Base-by-base conservation (phyloP, 257 asterid species). In the Nicotiana noctiflora region DNA sequence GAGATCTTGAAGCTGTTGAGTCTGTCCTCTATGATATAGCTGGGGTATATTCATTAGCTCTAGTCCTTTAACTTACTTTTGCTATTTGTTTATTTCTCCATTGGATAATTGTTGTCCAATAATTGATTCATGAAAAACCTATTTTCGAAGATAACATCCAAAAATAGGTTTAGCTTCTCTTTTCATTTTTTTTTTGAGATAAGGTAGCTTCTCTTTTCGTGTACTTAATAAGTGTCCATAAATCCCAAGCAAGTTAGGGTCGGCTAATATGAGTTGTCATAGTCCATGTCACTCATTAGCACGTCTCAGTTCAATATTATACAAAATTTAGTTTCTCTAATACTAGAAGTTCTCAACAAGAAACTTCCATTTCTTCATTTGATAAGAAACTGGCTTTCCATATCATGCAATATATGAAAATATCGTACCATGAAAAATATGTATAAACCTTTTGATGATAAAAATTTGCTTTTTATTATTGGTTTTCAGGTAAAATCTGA, bases 1-100 rank as follows among this genome's bases (percentile, higher is more conserved):
- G 82, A 60, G 93, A 93, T 85, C 89, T 93, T 56, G 91, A 87
- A 86, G 84, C n/a, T 5, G 95, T 91, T 2, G 92, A 90, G 25
- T 86, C 93, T 14, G 89, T 91, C 86, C 91, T 91, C 80, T 51
- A 81, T 61, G 76, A 88, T 18, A 80, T 82, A 57, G 84, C 88
- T 4, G 98, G 94, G 97, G 98, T 93, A 91, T 83, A 49, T 46
- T 80, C 79, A 59, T 51, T 62, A 79, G 34, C 67, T 49, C 13
- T 23, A 56, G 8, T 15, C 31, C 19, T 70, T 64, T 61, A 62
- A 40, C 52, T 34, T 55, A 60, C 56, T 8, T 11, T 64, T 53
- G 79, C 46, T 40, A 40, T 40, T 40, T 40, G 46, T 40, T 40
- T 40, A 40, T 40, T 59, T 44, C 23, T 0, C 40, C 4, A 49